A percentile compares a stretch with the other conserved stretches of the same genome.
Conservation (phyloP, 495 filamentous ascomycete species). For the Aspergillus taichungensis region DNA sequence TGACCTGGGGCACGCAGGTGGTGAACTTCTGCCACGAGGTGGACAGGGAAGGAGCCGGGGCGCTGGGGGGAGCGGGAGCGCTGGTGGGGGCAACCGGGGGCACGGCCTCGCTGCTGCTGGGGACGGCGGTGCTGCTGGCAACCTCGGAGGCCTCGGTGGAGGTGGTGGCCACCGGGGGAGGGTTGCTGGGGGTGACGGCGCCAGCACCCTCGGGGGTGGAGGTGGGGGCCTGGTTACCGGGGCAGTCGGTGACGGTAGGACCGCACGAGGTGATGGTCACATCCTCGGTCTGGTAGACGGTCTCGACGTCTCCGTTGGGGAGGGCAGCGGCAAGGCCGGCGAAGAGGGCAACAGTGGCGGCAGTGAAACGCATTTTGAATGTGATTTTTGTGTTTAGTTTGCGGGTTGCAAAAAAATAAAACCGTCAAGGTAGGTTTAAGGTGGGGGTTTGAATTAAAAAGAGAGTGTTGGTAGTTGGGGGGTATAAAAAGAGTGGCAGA, state of each 20-base stretch:
- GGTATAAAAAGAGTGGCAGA: constrained; percentile 44
- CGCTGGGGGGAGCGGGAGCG: constrained; percentile 10
- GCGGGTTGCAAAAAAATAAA: constrained; percentile 19
- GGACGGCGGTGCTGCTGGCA: constrained; percentile 2
- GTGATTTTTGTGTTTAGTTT: constrained; percentile 7
- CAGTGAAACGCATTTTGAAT: constrained; percentile 49
- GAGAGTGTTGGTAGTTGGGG: constrained; percentile 36
- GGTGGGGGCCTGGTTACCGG: constrained; percentile 16
- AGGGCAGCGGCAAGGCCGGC: constrained; percentile 37
- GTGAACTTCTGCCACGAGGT: constrained; percentile 10
- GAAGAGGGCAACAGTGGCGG: constrained; percentile 41
- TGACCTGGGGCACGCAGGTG: constrained; percentile 39
- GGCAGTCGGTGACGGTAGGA: constrained; percentile 51
- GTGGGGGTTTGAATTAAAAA: constrained; percentile 24
- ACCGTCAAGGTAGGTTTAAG: constrained; percentile 27
- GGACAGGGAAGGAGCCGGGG: background rate
- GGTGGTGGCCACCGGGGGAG: constrained; percentile 10
- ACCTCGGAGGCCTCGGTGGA: constrained; percentile 10
- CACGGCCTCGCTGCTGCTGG: constrained; percentile 9
- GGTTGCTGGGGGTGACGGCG: constrained; percentile 9
- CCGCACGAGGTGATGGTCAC: constrained; percentile 53
- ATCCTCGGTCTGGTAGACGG: constrained; percentile 46
- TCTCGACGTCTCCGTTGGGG: constrained; percentile 28
- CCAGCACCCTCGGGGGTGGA: constrained; percentile 14
- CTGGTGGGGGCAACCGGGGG: constrained; percentile 13